These are phyloP conservation scores for Groenewaldozyma sp. DNA, from an alignment of 1,139 yeast genomes.

Conservation along the genomic window DNA sequence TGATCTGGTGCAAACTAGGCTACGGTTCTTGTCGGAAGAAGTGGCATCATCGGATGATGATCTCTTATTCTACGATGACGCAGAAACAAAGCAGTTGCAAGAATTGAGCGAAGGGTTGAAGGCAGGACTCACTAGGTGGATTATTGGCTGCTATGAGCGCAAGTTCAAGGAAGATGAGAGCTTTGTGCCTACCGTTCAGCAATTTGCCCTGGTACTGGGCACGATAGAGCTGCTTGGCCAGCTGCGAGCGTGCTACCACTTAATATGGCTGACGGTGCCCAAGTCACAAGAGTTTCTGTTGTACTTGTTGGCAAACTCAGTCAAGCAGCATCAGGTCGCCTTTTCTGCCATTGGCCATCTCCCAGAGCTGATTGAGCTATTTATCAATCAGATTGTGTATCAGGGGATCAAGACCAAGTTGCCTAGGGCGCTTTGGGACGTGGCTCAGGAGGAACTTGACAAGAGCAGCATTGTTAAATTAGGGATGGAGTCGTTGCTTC, in stretches of 20 bases:
- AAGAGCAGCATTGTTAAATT: conserved; percentile 8
- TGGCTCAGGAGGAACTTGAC: conserved; percentile 16
- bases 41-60: conserved; percentile 10
- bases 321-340: conserved; percentile 16
- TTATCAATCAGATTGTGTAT: conserved; percentile 17
- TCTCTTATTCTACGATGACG: conserved; percentile 1
- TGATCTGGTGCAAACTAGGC: not conserved
- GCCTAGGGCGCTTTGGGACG: conserved; percentile 22
- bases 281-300: conserved; percentile 14
- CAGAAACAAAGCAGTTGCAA: conserved; percentile 6
- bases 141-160: conserved; percentile 12
- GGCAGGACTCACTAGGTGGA: conserved; percentile 14
- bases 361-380: conserved; percentile 16
- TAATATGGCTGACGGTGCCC: conserved; percentile 17
- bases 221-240: conserved; percentile 17
- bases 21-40: not conserved
- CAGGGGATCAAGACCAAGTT: conserved; percentile 18
- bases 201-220: conserved; percentile 20
- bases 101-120: conserved; percentile 10
- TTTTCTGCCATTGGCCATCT: conserved; percentile 22
- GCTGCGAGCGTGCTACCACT: conserved; percentile 16
- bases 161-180: conserved; percentile 3
- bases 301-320: conserved; percentile 20
- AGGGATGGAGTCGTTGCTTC: conserved; percentile 19
- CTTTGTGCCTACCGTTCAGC: conserved; percentile 10